phyloP scores from a whole-genome alignment of 495 filamentous ascomycete species.

The Stereocaulon alpinum region DNA sequence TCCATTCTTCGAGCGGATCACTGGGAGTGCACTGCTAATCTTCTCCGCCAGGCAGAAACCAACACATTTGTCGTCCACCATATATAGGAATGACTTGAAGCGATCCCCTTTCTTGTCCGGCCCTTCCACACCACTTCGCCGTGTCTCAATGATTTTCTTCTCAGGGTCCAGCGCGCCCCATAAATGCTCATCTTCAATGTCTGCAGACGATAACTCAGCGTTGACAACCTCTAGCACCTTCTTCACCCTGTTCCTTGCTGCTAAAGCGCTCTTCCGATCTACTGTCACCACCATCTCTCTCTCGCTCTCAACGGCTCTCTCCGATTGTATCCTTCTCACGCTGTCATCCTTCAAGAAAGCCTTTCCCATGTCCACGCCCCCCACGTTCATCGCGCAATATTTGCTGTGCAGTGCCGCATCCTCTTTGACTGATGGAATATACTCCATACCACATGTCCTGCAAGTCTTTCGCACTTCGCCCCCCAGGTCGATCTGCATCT shows the following conservation, averaged over 20 bases:
- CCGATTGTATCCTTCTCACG: constrained; percentile 39
- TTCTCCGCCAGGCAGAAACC: constrained; percentile 57
- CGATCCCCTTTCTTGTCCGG: constrained; percentile 33
- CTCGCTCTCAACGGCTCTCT: constrained; percentile 38
- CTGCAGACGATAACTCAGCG: constrained; percentile 52
- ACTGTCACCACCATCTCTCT: constrained; percentile 45
- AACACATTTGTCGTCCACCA: constrained; percentile 53
- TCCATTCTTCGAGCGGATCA: constrained; percentile 30
- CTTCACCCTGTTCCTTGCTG: constrained; percentile 46
- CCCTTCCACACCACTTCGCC: constrained; percentile 2
- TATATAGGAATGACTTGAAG: constrained; percentile 55
- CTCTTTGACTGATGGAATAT: constrained; percentile 54
- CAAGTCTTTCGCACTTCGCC: constrained; percentile 50
- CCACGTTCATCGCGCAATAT: constrained; percentile 56
- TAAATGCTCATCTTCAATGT: constrained; percentile 47
- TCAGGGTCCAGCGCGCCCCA: constrained; percentile 45
- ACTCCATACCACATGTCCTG: constrained; percentile 58
- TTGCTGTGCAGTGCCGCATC: constrained; percentile 56
- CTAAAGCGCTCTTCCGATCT: constrained; percentile 42
- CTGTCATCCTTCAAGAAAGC: constrained; percentile 36
- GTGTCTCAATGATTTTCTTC: constrained; percentile 25
- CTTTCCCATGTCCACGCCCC: constrained; percentile 54
- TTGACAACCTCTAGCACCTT: constrained; percentile 59
- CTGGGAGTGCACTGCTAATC: constrained; percentile 46
- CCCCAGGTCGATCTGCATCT: constrained; percentile 60